Evolutionary conservation across 2,329 filamentous ascomycete species (phyloP).

Genomic region (Lecanosticta acicola): DNA sequence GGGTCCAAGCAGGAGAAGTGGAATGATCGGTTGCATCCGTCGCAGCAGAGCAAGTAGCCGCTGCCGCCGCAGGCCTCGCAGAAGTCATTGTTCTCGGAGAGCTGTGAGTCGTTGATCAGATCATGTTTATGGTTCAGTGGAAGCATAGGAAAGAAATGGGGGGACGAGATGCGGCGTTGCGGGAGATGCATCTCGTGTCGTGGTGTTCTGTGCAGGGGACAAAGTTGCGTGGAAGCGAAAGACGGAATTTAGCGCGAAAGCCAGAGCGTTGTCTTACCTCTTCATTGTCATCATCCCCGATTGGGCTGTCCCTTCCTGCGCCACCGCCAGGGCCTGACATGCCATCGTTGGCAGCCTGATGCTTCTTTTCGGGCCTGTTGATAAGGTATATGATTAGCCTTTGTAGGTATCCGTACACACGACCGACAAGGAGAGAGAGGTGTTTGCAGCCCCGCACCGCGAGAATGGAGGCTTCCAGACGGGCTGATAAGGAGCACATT

Average conservation of each 20-base stretch:
- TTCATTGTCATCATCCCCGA: slow-evolving; percentile 54
- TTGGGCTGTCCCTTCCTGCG: slow-evolving; percentile 56
- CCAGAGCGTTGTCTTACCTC: slow-evolving; percentile 44
- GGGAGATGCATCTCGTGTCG: slow-evolving; percentile 28
- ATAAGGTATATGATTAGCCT: slow-evolving; percentile 24
- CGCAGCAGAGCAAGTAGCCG: slow-evolving; percentile 86
- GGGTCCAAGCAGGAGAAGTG: slow-evolving; percentile 87
- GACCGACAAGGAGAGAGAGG: neutral
- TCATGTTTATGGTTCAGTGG: slow-evolving; percentile 14
- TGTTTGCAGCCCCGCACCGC: slow-evolving; percentile 20
- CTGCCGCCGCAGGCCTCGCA: slow-evolving; percentile 80
- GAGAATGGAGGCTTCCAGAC: slow-evolving; percentile 8
- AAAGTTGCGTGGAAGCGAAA: slow-evolving; percentile 36
- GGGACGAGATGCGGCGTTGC: slow-evolving; percentile 22
- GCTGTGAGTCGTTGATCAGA: slow-evolving; percentile 39
- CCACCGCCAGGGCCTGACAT: slow-evolving; percentile 57
- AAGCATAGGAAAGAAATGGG: slow-evolving; percentile 16
- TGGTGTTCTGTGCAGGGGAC: slow-evolving; percentile 18
- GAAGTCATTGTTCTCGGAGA: slow-evolving; percentile 72
- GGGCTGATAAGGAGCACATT: slow-evolving; percentile 10
- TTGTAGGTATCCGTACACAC: slow-evolving; percentile 1
- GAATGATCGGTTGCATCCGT: slow-evolving; percentile 83
- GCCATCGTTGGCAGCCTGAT: slow-evolving; percentile 62
- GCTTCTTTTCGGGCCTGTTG: slow-evolving; percentile 68
- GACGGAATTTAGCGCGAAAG: slow-evolving; percentile 30